Evolutionary conservation across 2,329 filamentous ascomycete species (phyloP).

Genomic region (Pseudogymnoascus sp.): DNA sequence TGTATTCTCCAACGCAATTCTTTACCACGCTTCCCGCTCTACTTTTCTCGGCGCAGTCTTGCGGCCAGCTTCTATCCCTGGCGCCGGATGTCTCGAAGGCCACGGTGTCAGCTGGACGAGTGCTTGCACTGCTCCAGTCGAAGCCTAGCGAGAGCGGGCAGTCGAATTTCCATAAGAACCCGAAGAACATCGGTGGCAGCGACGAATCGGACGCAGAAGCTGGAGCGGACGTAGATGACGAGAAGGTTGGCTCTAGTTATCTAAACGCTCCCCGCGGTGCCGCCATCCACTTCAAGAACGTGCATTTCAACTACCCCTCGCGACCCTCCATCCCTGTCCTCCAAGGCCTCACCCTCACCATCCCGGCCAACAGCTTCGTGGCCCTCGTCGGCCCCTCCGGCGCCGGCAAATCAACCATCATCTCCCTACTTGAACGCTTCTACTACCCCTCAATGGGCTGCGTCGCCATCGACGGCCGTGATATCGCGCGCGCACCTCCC

Average conservation of each 20-base stretch:
- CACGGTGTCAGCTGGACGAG: conserved; percentile 50
- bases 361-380: conserved; percentile 53
- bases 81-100: conserved; percentile 69
- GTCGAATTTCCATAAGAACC: conserved; percentile 14
- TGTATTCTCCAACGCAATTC: conserved; percentile 61
- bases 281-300: conserved; percentile 47
- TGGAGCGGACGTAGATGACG: conserved; percentile 20
- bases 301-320: conserved; percentile 59
- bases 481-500: conserved; percentile 39
- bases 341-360: conserved; percentile 47
- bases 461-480: conserved; percentile 29
- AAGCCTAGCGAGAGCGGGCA: conserved; percentile 20
- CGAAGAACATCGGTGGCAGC: conserved; percentile 24
- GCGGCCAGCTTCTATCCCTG: conserved; percentile 67
- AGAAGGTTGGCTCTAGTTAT: conserved; percentile 31
- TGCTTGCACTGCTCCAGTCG: conserved; percentile 43
- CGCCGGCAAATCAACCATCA: conserved; percentile 59
- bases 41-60: conserved; percentile 65
- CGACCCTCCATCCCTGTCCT: conserved; percentile 53
- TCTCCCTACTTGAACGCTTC: conserved; percentile 48
- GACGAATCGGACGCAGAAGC: conserved; percentile 31
- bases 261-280: conserved; percentile 10
- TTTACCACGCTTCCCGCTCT: conserved; percentile 67
- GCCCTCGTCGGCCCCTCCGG: conserved; percentile 61
- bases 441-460: conserved; percentile 35